Evolutionary conservation across 345 rosid species (phyloP).

Genomic region (Rhizophora apiculata): DNA sequence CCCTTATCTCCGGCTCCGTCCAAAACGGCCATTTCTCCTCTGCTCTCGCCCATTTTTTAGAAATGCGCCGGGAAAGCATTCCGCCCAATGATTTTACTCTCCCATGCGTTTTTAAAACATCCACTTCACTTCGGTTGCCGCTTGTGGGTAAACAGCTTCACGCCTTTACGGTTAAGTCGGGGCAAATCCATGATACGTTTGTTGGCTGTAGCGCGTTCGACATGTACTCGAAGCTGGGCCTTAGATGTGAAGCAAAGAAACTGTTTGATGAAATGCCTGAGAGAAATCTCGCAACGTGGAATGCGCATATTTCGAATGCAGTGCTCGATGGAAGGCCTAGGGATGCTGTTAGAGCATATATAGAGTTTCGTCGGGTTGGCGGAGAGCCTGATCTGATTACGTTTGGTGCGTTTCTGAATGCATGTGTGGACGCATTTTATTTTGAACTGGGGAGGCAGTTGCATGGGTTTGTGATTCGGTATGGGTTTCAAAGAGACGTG

Average conservation of each 20-base stretch:
- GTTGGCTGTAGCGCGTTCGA: slow-evolving; percentile 82
- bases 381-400: slow-evolving; percentile 69
- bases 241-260: slow-evolving; percentile 48
- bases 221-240: slow-evolving; percentile 61
- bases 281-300: slow-evolving; percentile 62
- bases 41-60: slow-evolving; percentile 45
- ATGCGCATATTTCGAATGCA: slow-evolving; percentile 66
- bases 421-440: slow-evolving; percentile 51
- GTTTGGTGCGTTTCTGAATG: slow-evolving; percentile 61
- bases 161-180: slow-evolving; percentile 54
- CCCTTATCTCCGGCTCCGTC: slow-evolving; percentile 67
- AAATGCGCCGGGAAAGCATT: slow-evolving; percentile 55
- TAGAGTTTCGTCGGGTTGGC: slow-evolving; percentile 49
- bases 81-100: slow-evolving; percentile 74
- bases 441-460: slow-evolving; percentile 59
- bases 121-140: slow-evolving; percentile 44
- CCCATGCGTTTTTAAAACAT: slow-evolving; percentile 77
- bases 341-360: slow-evolving; percentile 48
- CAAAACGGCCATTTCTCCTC: slow-evolving; percentile 57
- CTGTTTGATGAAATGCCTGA: slow-evolving; percentile 84
- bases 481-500: slow-evolving; percentile 49
- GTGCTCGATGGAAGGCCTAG: slow-evolving; percentile 49
- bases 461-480: slow-evolving; percentile 56
- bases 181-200: slow-evolving; percentile 49
- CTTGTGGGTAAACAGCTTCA: slow-evolving; percentile 56